Conservation (phyloP, 768 basidiomycete genomes). For the Podaxis mareebaensis region DNA sequence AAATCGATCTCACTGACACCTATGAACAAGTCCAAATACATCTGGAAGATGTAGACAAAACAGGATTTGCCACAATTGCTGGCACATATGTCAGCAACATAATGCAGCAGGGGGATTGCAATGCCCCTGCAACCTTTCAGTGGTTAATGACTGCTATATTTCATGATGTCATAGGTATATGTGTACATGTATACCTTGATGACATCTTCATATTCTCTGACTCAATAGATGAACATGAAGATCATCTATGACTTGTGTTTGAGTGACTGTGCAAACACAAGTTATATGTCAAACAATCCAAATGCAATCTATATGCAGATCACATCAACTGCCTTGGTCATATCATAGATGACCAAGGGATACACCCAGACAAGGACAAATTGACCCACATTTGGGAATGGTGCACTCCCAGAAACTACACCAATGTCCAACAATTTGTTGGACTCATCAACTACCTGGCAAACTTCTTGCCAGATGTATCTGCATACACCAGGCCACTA, state of each 20-base stretch:
- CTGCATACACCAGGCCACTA: too few species aligned
- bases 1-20: too few species aligned
- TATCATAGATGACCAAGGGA: constrained; percentile 36
- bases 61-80: constrained; percentile 28
- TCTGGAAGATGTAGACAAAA: too few species aligned
- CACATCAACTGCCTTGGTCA: constrained; percentile 40
- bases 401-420: constrained; percentile 31
- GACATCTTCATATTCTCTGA: constrained; percentile 42
- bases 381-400: constrained; percentile 32
- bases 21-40: too few species aligned
- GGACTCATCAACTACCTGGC: constrained; percentile 31
- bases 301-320: background rate
- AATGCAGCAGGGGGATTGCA: constrained; percentile 47
- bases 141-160: constrained; percentile 42
- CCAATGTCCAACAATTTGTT: constrained; percentile 40
- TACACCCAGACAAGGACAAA: constrained; percentile 39
- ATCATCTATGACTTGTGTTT: too few species aligned
- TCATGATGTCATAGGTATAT: constrained; percentile 33
- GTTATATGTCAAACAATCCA: background rate
- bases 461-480: too few species aligned
- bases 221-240: constrained; percentile 28
- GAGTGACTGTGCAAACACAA: constrained; percentile 21
- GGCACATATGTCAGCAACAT: too few species aligned
- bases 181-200: constrained; percentile 45
- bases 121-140: constrained; percentile 48